These are phyloP conservation scores for Porcisia hertigi DNA, from an alignment of 208 protist genomes.

Conservation along the genomic window DNA sequence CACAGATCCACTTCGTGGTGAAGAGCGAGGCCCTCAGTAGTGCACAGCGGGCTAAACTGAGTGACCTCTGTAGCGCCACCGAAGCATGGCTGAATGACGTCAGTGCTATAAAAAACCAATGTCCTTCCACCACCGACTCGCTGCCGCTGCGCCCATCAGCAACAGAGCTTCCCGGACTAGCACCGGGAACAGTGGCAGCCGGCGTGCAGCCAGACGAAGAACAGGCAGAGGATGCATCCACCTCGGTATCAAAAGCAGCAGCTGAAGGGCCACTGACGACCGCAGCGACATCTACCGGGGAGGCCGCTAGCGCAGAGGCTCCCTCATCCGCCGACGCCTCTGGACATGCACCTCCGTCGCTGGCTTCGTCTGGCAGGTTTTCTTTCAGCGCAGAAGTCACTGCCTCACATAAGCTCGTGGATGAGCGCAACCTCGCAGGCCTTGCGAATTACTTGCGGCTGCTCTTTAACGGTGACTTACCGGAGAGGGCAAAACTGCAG, in stretches of 20 bases:
- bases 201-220: neutral
- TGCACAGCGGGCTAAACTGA: constrained; percentile 53
- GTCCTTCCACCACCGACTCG: constrained; percentile 26
- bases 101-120: constrained; percentile 29
- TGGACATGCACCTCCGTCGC: neutral
- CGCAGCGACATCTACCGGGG: neutral
- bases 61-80: constrained; percentile 40
- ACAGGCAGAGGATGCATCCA: neutral
- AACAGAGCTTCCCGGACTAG: neutral
- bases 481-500: constrained; percentile 65
- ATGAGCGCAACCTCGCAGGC: constrained; percentile 41
- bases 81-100: constrained; percentile 67
- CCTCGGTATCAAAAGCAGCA: neutral
- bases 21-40: constrained; percentile 39
- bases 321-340: neutral
- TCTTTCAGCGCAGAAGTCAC: constrained; percentile 30
- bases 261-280: neutral
- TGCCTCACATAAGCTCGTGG: constrained; percentile 3
- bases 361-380: neutral
- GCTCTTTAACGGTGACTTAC: constrained; percentile 56
- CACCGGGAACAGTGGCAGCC: neutral
- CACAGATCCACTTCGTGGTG: constrained; percentile 54
- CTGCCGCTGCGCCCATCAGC: neutral
- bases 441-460: constrained; percentile 61
- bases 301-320: neutral